Conservation (phyloP, 129 eudicot species). For the Sambucus nigra region DNA sequence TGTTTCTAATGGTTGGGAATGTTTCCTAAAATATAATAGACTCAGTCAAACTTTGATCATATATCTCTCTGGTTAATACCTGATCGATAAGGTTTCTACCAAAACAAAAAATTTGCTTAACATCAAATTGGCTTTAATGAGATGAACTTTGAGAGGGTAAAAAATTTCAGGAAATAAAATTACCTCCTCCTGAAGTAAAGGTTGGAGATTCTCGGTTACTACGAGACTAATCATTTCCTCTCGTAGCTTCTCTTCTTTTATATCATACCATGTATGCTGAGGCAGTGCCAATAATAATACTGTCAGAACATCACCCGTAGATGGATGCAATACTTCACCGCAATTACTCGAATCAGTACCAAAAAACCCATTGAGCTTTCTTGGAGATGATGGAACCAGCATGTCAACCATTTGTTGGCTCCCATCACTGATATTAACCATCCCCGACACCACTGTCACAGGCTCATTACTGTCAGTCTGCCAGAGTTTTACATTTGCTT, state of each 20-base stretch:
- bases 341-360: neutral
- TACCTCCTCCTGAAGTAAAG: constrained; percentile 3
- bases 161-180: neutral
- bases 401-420: neutral
- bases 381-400: constrained; percentile 1
- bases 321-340: constrained; percentile 1
- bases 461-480: neutral
- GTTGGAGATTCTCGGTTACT: constrained; percentile 1
- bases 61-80: too few relatives aligned
- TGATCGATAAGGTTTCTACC: too few relatives aligned
- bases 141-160: neutral
- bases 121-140: too few relatives aligned
- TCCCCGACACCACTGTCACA: neutral
- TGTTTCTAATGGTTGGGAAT: too few relatives aligned
- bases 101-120: too few relatives aligned
- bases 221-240: constrained; percentile 1
- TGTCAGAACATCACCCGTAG: constrained; percentile 1
- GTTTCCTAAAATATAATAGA: too few relatives aligned
- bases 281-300: neutral
- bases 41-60: too few relatives aligned
- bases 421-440: neutral
- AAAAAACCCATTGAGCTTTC: neutral
- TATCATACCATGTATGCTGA: neutral
- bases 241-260: constrained; percentile 4
- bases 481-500: neutral